A percentile compares a stretch with the other conserved stretches of the same genome.
phyloP scores from a whole-genome alignment of 305 asterid species.

The Striga hermonthica region DNA sequence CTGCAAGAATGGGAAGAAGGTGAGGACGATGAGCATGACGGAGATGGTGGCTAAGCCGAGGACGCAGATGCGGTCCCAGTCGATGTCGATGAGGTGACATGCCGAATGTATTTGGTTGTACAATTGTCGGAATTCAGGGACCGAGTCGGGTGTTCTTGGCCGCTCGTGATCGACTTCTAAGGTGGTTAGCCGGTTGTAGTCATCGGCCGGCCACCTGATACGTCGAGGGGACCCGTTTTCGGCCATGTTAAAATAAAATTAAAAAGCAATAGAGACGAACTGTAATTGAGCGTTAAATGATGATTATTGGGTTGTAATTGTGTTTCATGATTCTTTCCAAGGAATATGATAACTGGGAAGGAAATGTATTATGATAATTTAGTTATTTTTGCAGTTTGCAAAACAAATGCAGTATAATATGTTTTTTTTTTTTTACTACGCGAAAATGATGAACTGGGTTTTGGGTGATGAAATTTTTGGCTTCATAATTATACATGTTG shows the following conservation, averaged over 20 bases:
- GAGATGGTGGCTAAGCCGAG: conserved; percentile 38
- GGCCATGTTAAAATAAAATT: conserved; percentile 26
- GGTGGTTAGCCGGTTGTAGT: conserved; percentile 36
- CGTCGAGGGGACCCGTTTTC: conserved; percentile 32
- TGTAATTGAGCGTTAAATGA: neutral
- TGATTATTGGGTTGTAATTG: neutral
- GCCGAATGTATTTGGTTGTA: conserved; percentile 33
- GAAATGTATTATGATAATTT: too few species aligned
- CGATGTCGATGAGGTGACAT: conserved; percentile 37
- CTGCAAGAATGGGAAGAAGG: conserved; percentile 41
- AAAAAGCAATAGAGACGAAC: neutral
- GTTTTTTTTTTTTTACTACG: too few species aligned
- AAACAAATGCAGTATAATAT: too few species aligned
- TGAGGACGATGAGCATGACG: conserved; percentile 32
- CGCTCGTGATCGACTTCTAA: conserved; percentile 34
- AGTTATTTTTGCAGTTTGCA: too few species aligned
- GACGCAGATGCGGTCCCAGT: conserved; percentile 45
- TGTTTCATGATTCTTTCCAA: too few species aligned
- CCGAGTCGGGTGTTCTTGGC: conserved; percentile 16
- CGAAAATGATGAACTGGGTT: too few species aligned
- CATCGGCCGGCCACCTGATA: conserved; percentile 12
- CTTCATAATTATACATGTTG: too few species aligned
- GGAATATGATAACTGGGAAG: too few species aligned
- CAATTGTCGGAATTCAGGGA: conserved; percentile 29
- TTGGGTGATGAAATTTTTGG: too few species aligned